phyloP scores from a whole-genome alignment of 805 yeast genomes.

The Ogataea degrootiae region DNA sequence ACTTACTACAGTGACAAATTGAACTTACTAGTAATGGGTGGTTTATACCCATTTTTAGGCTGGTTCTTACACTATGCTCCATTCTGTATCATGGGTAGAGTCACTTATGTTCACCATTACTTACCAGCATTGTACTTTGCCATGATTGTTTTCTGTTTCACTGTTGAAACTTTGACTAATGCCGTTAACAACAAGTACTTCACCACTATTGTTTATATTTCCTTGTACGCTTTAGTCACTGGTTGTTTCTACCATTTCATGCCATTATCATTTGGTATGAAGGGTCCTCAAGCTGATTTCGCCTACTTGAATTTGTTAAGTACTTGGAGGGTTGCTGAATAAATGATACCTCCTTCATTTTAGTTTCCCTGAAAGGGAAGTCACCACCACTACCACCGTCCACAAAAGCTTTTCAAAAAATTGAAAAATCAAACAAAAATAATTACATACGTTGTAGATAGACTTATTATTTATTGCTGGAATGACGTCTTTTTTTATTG shows the following conservation, averaged over 20 bases:
- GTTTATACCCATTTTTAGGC: conserved; percentile 80
- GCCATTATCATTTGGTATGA: conserved; percentile 81
- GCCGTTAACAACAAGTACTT: conserved; percentile 19
- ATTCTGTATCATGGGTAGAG: conserved; percentile 91
- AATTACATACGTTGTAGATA: too few species aligned
- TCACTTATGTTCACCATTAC: conserved; percentile 94
- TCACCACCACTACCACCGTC: too few species aligned
- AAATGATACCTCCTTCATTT: too few species aligned
- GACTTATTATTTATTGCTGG: too few species aligned
- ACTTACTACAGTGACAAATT: conserved; percentile 16
- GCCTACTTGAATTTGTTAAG: conserved; percentile 48
- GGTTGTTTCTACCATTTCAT: conserved; percentile 57
- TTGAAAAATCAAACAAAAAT: too few species aligned
- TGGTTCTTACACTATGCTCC: conserved; percentile 90
- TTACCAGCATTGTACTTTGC: conserved; percentile 95
- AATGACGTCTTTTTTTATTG: too few species aligned
- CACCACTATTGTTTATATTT: conserved; percentile 34
- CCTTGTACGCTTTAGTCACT: conserved; percentile 46
- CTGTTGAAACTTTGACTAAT: conserved; percentile 39
- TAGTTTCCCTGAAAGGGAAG: too few species aligned
- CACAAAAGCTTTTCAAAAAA: too few species aligned
- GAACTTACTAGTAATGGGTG: conserved; percentile 49
- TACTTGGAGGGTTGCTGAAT: conserved; percentile 44
- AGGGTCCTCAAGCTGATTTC: conserved; percentile 44
- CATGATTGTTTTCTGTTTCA: conserved; percentile 65